These are phyloP conservation scores for Saussurea involucrata DNA, from an alignment of 129 eudicot species.

Conservation along the genomic window DNA sequence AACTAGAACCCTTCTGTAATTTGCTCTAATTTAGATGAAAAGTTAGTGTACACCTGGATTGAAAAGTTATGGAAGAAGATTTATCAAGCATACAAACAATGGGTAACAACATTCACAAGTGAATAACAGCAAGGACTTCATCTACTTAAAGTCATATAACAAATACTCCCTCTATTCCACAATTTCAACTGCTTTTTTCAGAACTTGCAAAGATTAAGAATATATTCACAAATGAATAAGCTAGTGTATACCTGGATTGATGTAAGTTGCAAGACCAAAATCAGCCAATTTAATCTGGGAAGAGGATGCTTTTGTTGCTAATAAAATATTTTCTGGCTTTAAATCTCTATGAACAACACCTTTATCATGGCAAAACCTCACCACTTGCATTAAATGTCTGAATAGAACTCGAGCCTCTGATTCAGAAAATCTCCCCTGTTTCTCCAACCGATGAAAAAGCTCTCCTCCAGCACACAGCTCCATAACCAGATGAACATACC, in stretches of 20 bases:
- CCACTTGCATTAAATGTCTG: constrained; percentile 65
- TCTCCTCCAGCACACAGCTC: constrained; percentile 95
- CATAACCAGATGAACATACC: constrained; percentile 78
- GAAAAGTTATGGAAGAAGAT: no score
- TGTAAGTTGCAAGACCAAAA: constrained; percentile 85
- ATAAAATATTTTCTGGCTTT: constrained; percentile 78
- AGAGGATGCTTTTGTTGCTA: constrained; percentile 56
- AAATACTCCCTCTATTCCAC: neutral
- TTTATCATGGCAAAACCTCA: constrained; percentile 69
- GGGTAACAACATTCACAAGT: neutral
- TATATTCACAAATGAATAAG: neutral
- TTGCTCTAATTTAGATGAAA: neutral
- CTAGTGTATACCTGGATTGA: constrained; percentile 46
- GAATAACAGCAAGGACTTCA: neutral
- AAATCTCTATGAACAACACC: constrained; percentile 88
- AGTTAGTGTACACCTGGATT: constrained; percentile 42
- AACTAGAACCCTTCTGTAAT: neutral
- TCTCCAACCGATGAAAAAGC: constrained; percentile 63
- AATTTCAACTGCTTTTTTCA: neutral
- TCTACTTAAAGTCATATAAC: neutral
- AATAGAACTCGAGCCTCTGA: constrained; percentile 51
- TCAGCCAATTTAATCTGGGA: constrained; percentile 78
- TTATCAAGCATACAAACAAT: neutral
- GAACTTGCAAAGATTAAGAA: neutral
- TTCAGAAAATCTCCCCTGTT: constrained; percentile 71